Evolutionary conservation across 1,284 basidiomycete genomes (phyloP).

Genomic region (Fomitopsis schrenkii): DNA sequence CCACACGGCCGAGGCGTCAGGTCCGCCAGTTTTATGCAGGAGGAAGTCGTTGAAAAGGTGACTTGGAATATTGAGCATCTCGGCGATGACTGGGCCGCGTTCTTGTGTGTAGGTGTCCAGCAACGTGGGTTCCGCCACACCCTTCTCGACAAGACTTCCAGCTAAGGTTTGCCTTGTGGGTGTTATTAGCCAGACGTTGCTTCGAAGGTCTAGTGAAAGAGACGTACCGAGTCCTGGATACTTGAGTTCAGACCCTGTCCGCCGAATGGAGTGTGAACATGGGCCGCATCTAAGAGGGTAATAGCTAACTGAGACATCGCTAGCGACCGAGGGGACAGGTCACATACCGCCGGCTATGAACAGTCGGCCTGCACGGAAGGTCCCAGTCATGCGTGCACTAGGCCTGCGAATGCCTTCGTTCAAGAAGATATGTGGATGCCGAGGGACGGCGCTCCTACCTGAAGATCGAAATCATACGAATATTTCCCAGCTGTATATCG

Average conservation of each 20-base stretch:
- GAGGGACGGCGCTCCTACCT: too few species aligned
- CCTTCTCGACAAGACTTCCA: slow-evolving; percentile 30
- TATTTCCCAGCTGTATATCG: too few species aligned
- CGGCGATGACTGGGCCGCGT: slow-evolving; percentile 23
- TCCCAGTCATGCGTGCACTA: slow-evolving; percentile 33
- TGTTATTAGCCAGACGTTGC: not conserved
- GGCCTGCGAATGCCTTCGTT: slow-evolving; percentile 20
- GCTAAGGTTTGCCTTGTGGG: slow-evolving; percentile 24
- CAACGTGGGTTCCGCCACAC: slow-evolving; percentile 16
- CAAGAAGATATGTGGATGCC: not conserved
- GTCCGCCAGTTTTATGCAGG: not conserved
- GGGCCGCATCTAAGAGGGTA: slow-evolving; percentile 19
- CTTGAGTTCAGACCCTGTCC: slow-evolving; percentile 18
- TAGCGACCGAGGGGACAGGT: not conserved
- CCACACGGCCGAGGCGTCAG: not conserved
- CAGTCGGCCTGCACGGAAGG: slow-evolving; percentile 28
- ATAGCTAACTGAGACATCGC: too few species aligned
- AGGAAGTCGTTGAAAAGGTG: not conserved
- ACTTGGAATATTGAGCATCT: slow-evolving; percentile 21
- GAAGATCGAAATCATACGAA: too few species aligned
- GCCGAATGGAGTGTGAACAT: slow-evolving; percentile 27
- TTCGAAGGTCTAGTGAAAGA: not conserved
- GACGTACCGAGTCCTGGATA: slow-evolving; percentile 5
- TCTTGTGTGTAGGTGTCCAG: slow-evolving; percentile 24
- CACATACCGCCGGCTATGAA: slow-evolving; percentile 35